Base-by-base conservation (phyloP, 352 stramenopile genomes). In the Vaucheria bursata region DNA sequence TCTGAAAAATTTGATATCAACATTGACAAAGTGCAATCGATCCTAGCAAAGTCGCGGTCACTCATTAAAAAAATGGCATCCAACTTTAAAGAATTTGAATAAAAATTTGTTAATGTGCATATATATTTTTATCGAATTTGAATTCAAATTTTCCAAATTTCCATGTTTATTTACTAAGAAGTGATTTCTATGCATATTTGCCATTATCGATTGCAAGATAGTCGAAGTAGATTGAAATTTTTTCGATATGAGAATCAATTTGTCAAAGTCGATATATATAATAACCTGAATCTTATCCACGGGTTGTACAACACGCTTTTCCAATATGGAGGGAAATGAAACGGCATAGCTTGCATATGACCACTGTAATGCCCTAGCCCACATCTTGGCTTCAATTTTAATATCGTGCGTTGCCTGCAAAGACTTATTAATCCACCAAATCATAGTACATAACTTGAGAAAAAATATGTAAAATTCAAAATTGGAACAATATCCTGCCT, bases 321-420 rank as follows among this genome's bases (percentile, higher is more conserved):
- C 12, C 45, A 59, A 25, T 25, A 18, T 12, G 12, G 12, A 25
- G 12, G 45, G 45, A 12, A 25, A 59, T 25, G 45, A 59, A 12
- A 59, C 45, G 45, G 33, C 73, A 49, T 79, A 79, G 73, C 73
- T 79, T 12, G 73, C 73, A 67, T 79, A 34, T 45, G 73, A 32
- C 73, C 73, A 79, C 18, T 67, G 40, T 31, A 79, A 35, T 4
- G 71, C 69, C 73, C 73, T 68, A 38, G 73, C 53, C 73, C 73
- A 79, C 53, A 74, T 39, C 52, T 40, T 45, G 25, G 73, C 53
- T 18, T 59, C 45, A n/a, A n/a, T n/a, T n/a, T n/a, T n/a, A n/a
- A n/a, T n/a, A n/a, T n/a, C n/a, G n/a, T n/a, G n/a, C n/a, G n/a
- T n/a, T n/a, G n/a, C n/a, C n/a, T n/a, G n/a, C n/a, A n/a, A n/a